A percentile compares a stretch with the other conserved stretches of the same genome.
Conservation (phyloP, 2,329 filamentous ascomycete genomes). For the Berkeleyomyces rouxiae region DNA sequence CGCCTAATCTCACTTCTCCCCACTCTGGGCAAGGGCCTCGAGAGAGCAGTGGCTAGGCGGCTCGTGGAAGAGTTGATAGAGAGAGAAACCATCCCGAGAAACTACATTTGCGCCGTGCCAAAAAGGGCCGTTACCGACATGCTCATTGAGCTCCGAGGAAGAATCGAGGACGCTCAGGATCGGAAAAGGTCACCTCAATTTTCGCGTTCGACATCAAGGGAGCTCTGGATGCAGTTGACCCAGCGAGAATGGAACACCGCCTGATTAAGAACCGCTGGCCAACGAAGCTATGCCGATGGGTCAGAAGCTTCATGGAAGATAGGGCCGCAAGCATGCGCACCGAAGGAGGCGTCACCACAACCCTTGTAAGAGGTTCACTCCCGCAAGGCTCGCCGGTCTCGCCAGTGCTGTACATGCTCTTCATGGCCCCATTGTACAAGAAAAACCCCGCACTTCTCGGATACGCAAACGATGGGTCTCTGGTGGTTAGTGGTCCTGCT, state of each 20-base stretch:
- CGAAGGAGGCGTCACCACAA: not conserved
- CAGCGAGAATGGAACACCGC: not conserved
- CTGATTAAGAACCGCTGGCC: not conserved
- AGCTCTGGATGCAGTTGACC: not conserved
- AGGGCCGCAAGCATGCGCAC: not conserved
- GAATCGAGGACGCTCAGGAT: not conserved
- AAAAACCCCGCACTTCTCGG: no score
- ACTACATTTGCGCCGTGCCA: not conserved
- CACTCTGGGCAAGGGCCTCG: no score
- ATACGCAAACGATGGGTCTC: no score
- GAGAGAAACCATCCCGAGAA: not conserved
- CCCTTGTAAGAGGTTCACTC: not conserved
- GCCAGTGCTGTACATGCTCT: no score
- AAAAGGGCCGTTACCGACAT: not conserved
- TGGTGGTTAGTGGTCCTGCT: no score
- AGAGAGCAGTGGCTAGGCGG: no score
- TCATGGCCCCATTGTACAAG: no score
- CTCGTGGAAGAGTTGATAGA: no score
- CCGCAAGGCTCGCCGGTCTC: not conserved
- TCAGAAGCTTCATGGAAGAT: no score
- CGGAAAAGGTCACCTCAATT: not conserved
- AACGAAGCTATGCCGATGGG: not conserved
- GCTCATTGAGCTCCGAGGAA: not conserved
- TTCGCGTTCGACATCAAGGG: not conserved
- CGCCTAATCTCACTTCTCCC: no score